Evolutionary conservation across 169 alveolate species (phyloP).

Genomic region (Cryptosporidium sp.): DNA sequence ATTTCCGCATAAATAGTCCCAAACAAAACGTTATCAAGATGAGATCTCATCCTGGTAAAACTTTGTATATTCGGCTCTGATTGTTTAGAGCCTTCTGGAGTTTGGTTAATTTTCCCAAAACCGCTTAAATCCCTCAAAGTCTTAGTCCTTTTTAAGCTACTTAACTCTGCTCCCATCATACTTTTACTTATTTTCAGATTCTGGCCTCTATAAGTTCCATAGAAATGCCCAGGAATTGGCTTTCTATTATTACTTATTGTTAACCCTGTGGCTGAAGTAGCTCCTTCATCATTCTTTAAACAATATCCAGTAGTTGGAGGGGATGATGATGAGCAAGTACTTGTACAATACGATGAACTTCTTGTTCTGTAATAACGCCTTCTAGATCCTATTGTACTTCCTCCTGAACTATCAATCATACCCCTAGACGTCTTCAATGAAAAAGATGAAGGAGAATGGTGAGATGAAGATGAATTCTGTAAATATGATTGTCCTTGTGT

Average conservation of each 20-base stretch:
- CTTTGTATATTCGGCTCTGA: constrained; percentile 6
- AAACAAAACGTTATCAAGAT: constrained; percentile 62
- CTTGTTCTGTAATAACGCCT: background rate
- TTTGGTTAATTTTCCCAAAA: background rate
- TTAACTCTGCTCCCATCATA: constrained; percentile 15
- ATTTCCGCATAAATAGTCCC: constrained; percentile 60
- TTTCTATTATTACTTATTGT: background rate
- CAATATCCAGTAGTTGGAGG: background rate
- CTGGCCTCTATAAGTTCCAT: constrained; percentile 59
- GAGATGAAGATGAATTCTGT: background rate
- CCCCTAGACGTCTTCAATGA: background rate
- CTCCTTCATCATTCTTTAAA: background rate
- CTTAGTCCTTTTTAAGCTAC: background rate
- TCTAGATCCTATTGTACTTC: background rate
- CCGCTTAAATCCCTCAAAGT: background rate
- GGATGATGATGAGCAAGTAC: background rate
- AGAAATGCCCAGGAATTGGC: background rate
- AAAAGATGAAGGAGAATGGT: background rate
- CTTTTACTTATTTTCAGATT: constrained; percentile 24
- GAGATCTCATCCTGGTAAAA: constrained; percentile 43
- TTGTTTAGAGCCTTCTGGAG: background rate
- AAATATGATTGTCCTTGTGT: background rate
- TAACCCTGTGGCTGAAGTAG: background rate
- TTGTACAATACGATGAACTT: background rate
- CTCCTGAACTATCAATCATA: background rate